Evolutionary conservation across 2,329 filamentous ascomycete species (phyloP).

Genomic region (Ophidiomyces ophidiicola): DNA sequence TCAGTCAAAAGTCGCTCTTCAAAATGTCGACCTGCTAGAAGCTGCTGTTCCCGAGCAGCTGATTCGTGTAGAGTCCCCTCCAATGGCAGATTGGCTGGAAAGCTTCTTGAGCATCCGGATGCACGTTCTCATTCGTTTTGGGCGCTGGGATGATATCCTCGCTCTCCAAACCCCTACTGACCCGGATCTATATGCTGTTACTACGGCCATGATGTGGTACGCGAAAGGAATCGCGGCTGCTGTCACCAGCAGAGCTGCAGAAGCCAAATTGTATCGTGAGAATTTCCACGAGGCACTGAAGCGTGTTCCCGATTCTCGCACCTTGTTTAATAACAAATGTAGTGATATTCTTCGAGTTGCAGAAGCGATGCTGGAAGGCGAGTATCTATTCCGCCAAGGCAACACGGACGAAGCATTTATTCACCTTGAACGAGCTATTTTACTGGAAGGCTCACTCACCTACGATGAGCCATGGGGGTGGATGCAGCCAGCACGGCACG

Average conservation of each 20-base stretch:
- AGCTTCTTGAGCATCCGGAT: constrained; percentile 55
- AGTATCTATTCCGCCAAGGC: constrained; percentile 56
- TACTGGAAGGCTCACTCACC: constrained; percentile 49
- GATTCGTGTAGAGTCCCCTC: constrained; percentile 51
- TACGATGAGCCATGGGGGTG: constrained; percentile 69
- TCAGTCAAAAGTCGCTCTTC: constrained; percentile 49
- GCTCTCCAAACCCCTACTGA: constrained; percentile 47
- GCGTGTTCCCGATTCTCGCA: constrained; percentile 47
- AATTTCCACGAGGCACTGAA: constrained; percentile 43
- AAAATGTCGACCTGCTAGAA: constrained; percentile 50
- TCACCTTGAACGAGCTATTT: constrained; percentile 46
- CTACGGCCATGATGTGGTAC: constrained; percentile 56
- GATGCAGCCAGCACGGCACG: constrained; percentile 64
- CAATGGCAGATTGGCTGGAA: constrained; percentile 71
- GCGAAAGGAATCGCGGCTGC: constrained; percentile 56
- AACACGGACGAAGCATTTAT: constrained; percentile 49
- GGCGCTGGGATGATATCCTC: constrained; percentile 56
- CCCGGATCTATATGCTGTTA: constrained; percentile 51
- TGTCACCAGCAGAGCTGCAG: constrained; percentile 42
- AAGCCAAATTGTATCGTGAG: constrained; percentile 32
- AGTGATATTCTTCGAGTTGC: constrained; percentile 52
- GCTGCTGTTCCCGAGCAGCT: constrained; percentile 50
- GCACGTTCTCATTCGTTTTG: constrained; percentile 62
- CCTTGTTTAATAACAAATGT: constrained; percentile 57
- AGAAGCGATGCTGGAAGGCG: constrained; percentile 55